Evolutionary conservation across 1,284 basidiomycete species (phyloP).

Genomic region (Sporisorium graminicola): DNA sequence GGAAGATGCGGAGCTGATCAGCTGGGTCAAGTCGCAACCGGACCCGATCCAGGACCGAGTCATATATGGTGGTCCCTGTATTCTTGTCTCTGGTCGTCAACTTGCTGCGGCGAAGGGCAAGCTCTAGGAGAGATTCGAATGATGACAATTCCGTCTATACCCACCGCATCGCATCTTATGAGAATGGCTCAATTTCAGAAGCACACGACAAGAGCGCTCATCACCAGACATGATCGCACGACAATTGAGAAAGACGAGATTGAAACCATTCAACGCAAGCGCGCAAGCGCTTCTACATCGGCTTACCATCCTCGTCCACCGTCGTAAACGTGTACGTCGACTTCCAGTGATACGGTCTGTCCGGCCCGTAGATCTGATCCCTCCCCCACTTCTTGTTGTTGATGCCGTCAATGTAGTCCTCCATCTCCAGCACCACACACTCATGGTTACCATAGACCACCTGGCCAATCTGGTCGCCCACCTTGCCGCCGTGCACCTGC

Average conservation of each 20-base stretch:
- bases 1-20: constrained; percentile 56
- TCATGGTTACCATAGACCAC: constrained; percentile 59
- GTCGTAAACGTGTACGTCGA: constrained; percentile 57
- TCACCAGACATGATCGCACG: not conserved
- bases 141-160: too few relatives aligned
- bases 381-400: constrained; percentile 59
- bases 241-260: too few relatives aligned
- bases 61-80: constrained; percentile 65
- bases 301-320: constrained; percentile 46
- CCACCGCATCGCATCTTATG: too few relatives aligned
- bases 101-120: constrained; percentile 62
- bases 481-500: constrained; percentile 62
- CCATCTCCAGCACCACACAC: constrained; percentile 62
- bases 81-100: constrained; percentile 62
- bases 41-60: constrained; percentile 52
- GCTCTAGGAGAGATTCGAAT: constrained; percentile 26
- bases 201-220: not conserved
- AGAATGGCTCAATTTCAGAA: not conserved
- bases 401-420: constrained; percentile 63
- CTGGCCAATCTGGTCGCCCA: constrained; percentile 33
- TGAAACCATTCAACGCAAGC: too few relatives aligned
- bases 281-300: too few relatives aligned
- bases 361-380: constrained; percentile 57
- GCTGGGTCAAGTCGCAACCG: constrained; percentile 58
- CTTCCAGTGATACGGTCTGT: constrained; percentile 59